Evolutionary conservation across 164 flowering plant species (phyloP), one percentile per base, ranked within the genome.

Genomic region (Litsea cubeba): DNA sequence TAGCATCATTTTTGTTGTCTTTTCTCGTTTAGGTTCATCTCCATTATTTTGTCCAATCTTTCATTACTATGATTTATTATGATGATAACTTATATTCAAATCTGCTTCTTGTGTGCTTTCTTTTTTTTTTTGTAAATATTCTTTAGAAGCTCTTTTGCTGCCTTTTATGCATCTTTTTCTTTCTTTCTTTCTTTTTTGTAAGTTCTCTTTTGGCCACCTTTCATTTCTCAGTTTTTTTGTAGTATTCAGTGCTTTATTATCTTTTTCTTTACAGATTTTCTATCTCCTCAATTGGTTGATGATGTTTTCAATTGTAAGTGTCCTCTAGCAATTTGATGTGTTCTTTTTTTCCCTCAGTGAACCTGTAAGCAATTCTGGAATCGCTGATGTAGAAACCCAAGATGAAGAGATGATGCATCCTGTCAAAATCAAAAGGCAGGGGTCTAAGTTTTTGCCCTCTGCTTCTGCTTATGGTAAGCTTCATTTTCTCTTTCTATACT

Each of bases 391-490:
- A 58, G 65, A 63, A 74, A 30, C 62, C 8, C 25, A 67, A 1
- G 35, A 22, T n/a, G 76, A 74, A 66, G 74, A 68, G 17, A 75
- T 77, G 69, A n/a, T 70, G 50, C 74, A 64, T 70, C 54, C 64
- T 20, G 32, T 51, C 50, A 67, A 77, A 32, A 77, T 62, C 50
- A 71, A 64, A 0, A 32, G 12, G 6, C 68, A 78, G 1, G 49
- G 49, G 23, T 57, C 76, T 54, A 8, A 62, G 70, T 65, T 74
- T 32, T 72, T 81, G 26, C 50, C 54, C 20, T 79, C 85, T 50
- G 71, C 71, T 72, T 79, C 84, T 71, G 76, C 80, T 70, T 76
- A 81, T 72, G 88, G 88, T 85, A 74, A 70, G 24, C 25, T 72
- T 67, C 54, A 5, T 24, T n/a, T 66, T 75, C 74, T 46, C 54